Conservation (phyloP, 495 filamentous ascomycete genomes). For the Xylaria intraflava region DNA sequence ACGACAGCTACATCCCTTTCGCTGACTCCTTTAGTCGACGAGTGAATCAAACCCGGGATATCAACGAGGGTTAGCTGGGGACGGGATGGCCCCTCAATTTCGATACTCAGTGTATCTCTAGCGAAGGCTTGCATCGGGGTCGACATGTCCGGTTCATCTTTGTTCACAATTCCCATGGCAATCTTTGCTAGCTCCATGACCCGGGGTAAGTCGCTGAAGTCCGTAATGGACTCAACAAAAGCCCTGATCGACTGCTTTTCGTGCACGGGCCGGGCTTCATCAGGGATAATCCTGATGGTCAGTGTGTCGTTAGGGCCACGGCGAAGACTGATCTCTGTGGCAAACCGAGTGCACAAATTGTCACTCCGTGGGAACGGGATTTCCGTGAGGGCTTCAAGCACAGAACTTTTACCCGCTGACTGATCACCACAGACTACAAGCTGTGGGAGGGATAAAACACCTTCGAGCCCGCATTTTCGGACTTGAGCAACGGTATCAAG, state of each 20-base stretch:
- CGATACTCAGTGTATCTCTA: constrained; percentile 43
- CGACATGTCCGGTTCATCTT: background rate
- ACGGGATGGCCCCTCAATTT: constrained; percentile 42
- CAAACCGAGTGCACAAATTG: constrained; percentile 47
- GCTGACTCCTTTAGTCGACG: constrained; percentile 33
- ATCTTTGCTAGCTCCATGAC: constrained; percentile 40
- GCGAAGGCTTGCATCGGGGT: constrained; percentile 26
- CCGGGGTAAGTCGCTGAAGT: constrained; percentile 27
- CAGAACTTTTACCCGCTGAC: constrained; percentile 55
- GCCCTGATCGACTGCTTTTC: constrained; percentile 17
- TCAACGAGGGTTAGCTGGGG: constrained; percentile 52
- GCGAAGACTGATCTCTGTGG: constrained; percentile 50
- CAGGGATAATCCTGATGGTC: constrained; percentile 4
- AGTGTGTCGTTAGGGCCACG: constrained; percentile 19
- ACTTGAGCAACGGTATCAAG: constrained; percentile 37
- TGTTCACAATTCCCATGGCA: constrained; percentile 31
- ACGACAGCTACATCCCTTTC: constrained; percentile 35
- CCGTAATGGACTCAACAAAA: constrained; percentile 29
- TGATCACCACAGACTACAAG: constrained; percentile 58
- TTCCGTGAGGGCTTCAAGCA: constrained; percentile 56
- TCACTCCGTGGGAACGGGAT: constrained; percentile 48
- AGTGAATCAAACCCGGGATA: constrained; percentile 47
- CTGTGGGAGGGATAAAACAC: constrained; percentile 45
- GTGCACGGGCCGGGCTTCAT: constrained; percentile 7
- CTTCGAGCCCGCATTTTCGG: background rate